phyloP scores from a whole-genome alignment of 2,329 filamentous ascomycete species.

The Paraphoma sp. region DNA sequence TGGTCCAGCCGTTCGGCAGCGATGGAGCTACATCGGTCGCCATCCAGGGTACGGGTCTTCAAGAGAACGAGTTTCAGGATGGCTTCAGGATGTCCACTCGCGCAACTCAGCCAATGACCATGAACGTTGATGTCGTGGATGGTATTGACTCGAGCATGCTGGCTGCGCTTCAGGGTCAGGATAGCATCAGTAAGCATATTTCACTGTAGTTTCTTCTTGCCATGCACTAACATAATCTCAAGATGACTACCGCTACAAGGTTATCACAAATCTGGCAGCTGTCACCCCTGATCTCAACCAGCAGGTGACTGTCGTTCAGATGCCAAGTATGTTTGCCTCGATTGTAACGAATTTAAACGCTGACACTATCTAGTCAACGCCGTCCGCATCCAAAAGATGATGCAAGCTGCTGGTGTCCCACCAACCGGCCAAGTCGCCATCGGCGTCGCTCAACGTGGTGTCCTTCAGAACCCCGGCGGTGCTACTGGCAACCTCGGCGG shows the following conservation, averaged over 20 bases:
- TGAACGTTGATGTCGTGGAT: constrained; percentile 46
- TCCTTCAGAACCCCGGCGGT: constrained; percentile 46
- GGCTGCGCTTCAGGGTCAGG: constrained; percentile 37
- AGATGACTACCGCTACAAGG: constrained; percentile 47
- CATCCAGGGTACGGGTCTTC: constrained; percentile 44
- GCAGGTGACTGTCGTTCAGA: constrained; percentile 45
- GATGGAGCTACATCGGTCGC: constrained; percentile 33
- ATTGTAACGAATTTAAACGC: neutral
- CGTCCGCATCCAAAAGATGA: constrained; percentile 44
- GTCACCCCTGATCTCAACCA: constrained; percentile 43
- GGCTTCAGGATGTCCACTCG: constrained; percentile 47
- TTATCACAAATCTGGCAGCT: constrained; percentile 41
- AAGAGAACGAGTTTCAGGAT: constrained; percentile 48
- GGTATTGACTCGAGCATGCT: constrained; percentile 44
- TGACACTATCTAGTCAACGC: constrained; percentile 41
- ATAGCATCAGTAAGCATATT: constrained; percentile 33
- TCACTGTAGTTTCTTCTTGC: no score
- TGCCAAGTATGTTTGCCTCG: constrained; percentile 38
- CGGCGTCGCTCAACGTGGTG: constrained; percentile 44
- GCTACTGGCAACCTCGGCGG: constrained; percentile 39
- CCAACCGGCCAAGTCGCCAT: constrained; percentile 41
- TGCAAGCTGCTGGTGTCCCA: constrained; percentile 40
- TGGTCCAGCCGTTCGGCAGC: constrained; percentile 42
- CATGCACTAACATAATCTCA: neutral
- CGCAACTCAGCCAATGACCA: constrained; percentile 44